phyloP scores from a whole-genome alignment of 192 early-diverging fungal species.

The Backusella macrospora region DNA sequence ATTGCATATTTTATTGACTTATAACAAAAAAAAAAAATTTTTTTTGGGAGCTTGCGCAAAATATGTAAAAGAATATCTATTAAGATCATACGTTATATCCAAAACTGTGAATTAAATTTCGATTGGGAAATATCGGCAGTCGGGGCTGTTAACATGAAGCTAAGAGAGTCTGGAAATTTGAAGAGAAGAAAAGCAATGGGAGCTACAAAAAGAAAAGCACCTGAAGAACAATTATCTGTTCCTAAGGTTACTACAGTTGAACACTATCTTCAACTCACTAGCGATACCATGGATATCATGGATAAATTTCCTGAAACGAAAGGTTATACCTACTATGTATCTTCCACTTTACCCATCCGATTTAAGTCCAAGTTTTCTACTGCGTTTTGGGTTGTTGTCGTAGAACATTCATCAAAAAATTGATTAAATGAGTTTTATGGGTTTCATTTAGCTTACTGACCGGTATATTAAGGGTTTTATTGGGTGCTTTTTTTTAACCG shows the following conservation, averaged over 20 bases:
- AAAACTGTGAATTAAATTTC: no score
- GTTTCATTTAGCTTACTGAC: constrained; percentile 17
- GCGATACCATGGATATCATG: constrained; percentile 17
- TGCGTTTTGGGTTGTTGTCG: constrained; percentile 21
- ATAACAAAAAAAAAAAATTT: neutral
- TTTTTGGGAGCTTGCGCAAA: constrained; percentile 14
- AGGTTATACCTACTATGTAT: constrained; percentile 18
- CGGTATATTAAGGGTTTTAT: constrained; percentile 8
- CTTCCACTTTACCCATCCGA: constrained; percentile 23
- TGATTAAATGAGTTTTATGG: constrained; percentile 19
- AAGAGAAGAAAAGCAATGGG: constrained; percentile 14
- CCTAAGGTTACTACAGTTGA: constrained; percentile 21
- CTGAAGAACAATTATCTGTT: constrained; percentile 20
- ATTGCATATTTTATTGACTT: constrained; percentile 18
- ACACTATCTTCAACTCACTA: constrained; percentile 19
- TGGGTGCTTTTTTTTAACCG: constrained; percentile 18
- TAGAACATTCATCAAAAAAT: constrained; percentile 24
- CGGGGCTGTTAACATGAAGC: constrained; percentile 1
- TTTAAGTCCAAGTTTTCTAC: constrained; percentile 21
- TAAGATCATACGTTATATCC: constrained; percentile 11
- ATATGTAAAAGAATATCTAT: constrained; percentile 14
- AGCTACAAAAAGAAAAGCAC: constrained; percentile 23
- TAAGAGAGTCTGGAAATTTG: constrained; percentile 9
- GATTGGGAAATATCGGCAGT: constrained; percentile 3
- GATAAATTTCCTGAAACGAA: constrained; percentile 29